Evolutionary conservation across 2,329 filamentous ascomycete species (phyloP), one percentile per base, ranked within the genome.

Genomic region (Sporothrix humicola): DNA sequence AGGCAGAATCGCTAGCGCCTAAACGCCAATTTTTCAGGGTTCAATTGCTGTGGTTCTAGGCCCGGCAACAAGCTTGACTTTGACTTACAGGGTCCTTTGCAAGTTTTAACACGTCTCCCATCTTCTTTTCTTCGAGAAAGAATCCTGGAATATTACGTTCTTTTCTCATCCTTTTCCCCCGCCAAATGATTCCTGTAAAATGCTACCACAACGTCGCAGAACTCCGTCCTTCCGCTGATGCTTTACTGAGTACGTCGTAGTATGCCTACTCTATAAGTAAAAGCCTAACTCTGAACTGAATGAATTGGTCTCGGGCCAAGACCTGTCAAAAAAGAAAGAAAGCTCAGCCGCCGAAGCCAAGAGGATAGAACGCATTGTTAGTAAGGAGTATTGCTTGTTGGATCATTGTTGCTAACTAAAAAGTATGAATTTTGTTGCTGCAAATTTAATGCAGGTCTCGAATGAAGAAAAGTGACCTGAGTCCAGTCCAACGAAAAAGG

Each of bases 381-480:
- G 56, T n/a, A 59, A 26, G 9, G 8, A 13, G 23, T 6, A 59
- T 31, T 42, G 12, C 12, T 15, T 8, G 31, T 17, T n/a, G 20
- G 37, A 7, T n/a, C 10, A 44, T 44, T 63, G 17, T 23, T 12
- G 31, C 31, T 37, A 37, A 37, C 31, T 37, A 37, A 37, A 37
- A 37, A 37, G 31, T 63, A n/a, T 20, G 31, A 15, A n/a, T n/a
- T 61, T 61, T 61, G 26, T 7, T 63, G 17, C n/a, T 42, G 37
- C 59, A 17, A 10, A 44, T 46, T 63, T 44, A 37, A 20, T 63
- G 56, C 56, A 59, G 26, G 56, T 44, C 58, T 63, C 44, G 54
- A 2, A 6, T 50, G 48, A 23, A 31, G 23, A 31, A 58, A 15
- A 12, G 54, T 26, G n/a, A 58, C 20, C 20, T 31, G 54, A 58